Evolutionary conservation across 2,329 filamentous ascomycete genomes (phyloP).

Genomic region (Paracorniculantispora psalliotae): DNA sequence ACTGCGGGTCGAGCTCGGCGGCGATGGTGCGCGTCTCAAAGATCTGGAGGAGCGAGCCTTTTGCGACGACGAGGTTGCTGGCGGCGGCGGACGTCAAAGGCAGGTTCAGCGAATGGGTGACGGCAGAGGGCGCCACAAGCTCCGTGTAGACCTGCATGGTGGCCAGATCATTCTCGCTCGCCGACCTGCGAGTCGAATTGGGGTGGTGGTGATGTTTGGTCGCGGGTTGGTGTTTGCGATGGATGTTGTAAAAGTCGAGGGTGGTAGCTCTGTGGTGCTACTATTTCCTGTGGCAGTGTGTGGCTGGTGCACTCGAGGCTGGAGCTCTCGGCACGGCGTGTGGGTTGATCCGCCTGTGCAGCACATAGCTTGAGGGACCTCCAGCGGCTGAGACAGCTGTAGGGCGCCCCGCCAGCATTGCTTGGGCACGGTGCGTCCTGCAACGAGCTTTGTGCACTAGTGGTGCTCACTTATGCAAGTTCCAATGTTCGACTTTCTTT

Average conservation of each 20-base stretch:
- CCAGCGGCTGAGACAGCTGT: not conserved
- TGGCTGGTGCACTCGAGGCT: not conserved
- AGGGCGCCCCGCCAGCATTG: not conserved
- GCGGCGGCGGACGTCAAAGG: slow-evolving; percentile 71
- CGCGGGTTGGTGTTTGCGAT: not conserved
- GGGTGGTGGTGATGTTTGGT: not conserved
- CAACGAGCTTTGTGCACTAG: not conserved
- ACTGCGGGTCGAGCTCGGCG: slow-evolving; percentile 53
- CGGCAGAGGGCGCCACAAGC: slow-evolving; percentile 87
- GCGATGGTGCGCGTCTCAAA: slow-evolving; percentile 68
- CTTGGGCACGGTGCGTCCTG: not conserved
- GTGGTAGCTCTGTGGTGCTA: not conserved
- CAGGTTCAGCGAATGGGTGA: slow-evolving; percentile 78
- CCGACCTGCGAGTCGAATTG: slow-evolving; percentile 18
- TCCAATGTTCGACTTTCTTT: not conserved
- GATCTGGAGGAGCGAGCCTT: slow-evolving; percentile 87
- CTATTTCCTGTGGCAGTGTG: not conserved
- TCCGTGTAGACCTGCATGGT: slow-evolving; percentile 97
- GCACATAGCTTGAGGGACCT: no score
- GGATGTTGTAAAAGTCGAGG: not conserved
- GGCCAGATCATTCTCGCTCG: slow-evolving; percentile 31
- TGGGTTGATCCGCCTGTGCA: slow-evolving; percentile 10
- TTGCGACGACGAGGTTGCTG: slow-evolving; percentile 84
- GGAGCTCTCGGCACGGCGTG: slow-evolving; percentile 8
- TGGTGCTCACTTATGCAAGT: slow-evolving; percentile 5